Evolutionary conservation across 2,329 filamentous ascomycete species (phyloP), one percentile per base, ranked within the genome.

Genomic region (Pyrenophora graminea): DNA sequence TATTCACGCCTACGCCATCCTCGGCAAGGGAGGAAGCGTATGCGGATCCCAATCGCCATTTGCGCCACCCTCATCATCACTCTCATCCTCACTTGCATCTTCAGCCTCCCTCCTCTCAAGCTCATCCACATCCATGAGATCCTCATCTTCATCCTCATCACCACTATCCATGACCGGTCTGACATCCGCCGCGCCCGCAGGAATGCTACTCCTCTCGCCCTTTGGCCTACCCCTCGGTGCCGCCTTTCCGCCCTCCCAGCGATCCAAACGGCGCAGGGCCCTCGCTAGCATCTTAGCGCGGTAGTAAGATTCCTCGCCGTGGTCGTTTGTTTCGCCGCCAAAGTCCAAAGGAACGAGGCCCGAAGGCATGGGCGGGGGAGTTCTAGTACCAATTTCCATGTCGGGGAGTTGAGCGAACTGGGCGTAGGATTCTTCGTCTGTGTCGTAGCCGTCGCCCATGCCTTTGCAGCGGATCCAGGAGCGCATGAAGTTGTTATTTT

Each of bases 271-370:
- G 23, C 90, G 81, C 17, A 80, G 76, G 1, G 81, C 80, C 13
- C 87, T 81, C 45, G 86, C 78, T 15, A 93, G 74, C 6, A 88
- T 82, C 9, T 87, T 84, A 3, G 85, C 82, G 51, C 89, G 86
- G 1, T 83, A 79, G 47, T 81, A 80, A 5, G 85, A 80, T 70
- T 93, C 88, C 70, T 93, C 90, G 37, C 90, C 90, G 60, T 85
- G 89, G 72, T 93, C 89, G 55, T 90, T 87, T 0, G 79, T 73
- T 67, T 92, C 89, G 13, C 66, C 70, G 10, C 62, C 64, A 40
- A 76, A 74, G 17, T 74, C 74, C 0, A 89, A 75, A 27, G 82
- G 85, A 45, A 82, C 83, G 33, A 90, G 79, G 1, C 86, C 90
- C 2, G 71, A 74, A 58, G 70, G 68, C 53, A 70, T 68, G 39